phyloP scores from a whole-genome alignment of 495 filamentous ascomycete species.

The Penicillium alfredii region DNA sequence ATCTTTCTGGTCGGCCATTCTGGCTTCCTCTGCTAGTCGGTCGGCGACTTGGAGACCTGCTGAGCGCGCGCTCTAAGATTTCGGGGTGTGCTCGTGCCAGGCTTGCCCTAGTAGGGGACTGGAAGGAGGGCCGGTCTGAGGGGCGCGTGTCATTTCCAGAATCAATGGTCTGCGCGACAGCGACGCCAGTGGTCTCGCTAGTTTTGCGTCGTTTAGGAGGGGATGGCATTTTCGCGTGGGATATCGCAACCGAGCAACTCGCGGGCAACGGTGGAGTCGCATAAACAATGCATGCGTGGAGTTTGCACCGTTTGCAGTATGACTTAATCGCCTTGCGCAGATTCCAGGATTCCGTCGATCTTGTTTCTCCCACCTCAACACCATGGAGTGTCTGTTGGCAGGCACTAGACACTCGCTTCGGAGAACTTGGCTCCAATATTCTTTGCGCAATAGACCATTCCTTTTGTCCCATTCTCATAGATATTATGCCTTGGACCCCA shows the following conservation, averaged over 20 bases:
- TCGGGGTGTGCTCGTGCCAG: constrained; percentile 59
- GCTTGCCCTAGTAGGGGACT: constrained; percentile 60
- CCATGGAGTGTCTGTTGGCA: constrained; percentile 29
- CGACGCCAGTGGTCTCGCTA: constrained; percentile 38
- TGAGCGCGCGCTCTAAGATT: constrained; percentile 44
- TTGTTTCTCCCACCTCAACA: constrained; percentile 8
- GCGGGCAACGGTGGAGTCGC: constrained; percentile 6
- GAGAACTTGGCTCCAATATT: constrained; percentile 1
- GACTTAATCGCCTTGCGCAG: constrained; percentile 25
- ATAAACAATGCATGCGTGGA: constrained; percentile 30
- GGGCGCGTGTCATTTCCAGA: constrained; percentile 24
- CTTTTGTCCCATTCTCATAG: constrained; percentile 3
- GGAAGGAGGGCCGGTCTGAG: constrained; percentile 49
- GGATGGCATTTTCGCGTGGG: constrained; percentile 29
- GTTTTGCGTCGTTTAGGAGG: constrained; percentile 61
- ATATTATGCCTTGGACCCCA: constrained; percentile 18
- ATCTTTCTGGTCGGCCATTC: constrained; percentile 15
- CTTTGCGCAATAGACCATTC: background rate
- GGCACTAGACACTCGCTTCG: constrained; percentile 15
- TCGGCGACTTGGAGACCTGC: constrained; percentile 26
- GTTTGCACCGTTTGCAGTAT: constrained; percentile 43
- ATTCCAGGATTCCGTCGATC: constrained; percentile 8
- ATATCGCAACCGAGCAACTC: constrained; percentile 4
- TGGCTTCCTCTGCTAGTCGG: constrained; percentile 11
- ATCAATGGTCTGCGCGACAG: constrained; percentile 21